A percentile compares a stretch with the other conserved stretches of the same genome.
phyloP scores from a whole-genome alignment of 2,329 filamentous ascomycete species.

The Aspergillus bombycis region DNA sequence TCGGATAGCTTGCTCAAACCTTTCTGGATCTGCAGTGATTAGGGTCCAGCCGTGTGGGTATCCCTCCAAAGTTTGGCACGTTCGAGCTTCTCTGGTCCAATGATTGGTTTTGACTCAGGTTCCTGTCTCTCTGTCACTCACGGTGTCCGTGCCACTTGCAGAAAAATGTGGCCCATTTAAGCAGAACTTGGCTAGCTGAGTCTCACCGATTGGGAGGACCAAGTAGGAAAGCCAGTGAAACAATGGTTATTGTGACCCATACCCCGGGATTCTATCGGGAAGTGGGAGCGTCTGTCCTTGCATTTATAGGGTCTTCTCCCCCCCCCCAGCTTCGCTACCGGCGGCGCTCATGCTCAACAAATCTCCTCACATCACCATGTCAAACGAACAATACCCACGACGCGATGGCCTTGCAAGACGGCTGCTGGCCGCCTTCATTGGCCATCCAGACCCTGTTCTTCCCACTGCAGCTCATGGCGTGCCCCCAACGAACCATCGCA shows the following conservation, averaged over 20 bases:
- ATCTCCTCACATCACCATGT: background rate
- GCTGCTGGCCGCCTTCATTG: slow-evolving; percentile 1
- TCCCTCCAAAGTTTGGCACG: background rate
- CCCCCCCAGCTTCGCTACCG: background rate
- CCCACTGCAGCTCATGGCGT: background rate
- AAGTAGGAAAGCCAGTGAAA: background rate
- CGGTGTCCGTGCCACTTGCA: background rate
- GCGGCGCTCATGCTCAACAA: background rate
- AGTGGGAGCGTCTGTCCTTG: background rate
- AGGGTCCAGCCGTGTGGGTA: background rate
- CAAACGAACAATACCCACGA: background rate
- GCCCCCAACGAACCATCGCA: background rate
- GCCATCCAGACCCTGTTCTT: background rate
- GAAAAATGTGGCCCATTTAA: background rate
- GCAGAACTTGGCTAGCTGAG: slow-evolving; percentile 1
- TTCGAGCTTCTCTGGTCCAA: background rate
- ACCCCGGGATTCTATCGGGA: background rate
- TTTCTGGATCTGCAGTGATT: background rate
- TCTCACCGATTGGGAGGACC: background rate
- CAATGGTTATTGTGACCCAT: background rate
- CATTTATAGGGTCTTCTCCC: background rate
- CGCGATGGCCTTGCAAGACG: slow-evolving; percentile 1
- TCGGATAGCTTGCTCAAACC: background rate
- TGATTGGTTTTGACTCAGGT: background rate
- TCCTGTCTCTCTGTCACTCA: background rate